These are phyloP conservation scores for Papilionanthe hybrid DNA, from an alignment of 116 monocot genomes.

Conservation along the genomic window DNA sequence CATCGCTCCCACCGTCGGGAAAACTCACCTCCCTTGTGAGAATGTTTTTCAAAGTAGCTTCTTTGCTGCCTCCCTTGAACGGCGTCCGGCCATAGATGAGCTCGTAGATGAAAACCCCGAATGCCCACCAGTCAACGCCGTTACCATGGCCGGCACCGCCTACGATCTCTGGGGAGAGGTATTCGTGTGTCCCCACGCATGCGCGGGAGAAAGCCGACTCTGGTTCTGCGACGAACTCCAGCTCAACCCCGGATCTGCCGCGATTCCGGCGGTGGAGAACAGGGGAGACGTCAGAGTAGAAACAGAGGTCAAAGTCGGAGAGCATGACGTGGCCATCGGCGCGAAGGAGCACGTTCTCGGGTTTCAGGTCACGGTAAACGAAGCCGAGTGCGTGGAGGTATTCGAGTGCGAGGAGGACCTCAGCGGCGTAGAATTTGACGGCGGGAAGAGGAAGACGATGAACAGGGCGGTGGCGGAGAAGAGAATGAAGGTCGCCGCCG, in stretches of 20 bases:
- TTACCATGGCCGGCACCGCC: conserved; percentile 51
- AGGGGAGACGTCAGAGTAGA: conserved; percentile 40
- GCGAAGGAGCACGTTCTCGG: conserved; percentile 84
- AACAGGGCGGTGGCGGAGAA: conserved; percentile 52
- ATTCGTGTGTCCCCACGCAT: conserved; percentile 91
- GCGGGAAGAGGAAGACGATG: conserved; percentile 45
- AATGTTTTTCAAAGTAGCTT: conserved; percentile 63
- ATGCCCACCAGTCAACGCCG: conserved; percentile 94
- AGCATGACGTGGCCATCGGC: conserved; percentile 90
- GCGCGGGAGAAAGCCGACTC: conserved; percentile 41
- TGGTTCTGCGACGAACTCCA: conserved; percentile 74
- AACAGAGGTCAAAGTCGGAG: conserved; percentile 92
- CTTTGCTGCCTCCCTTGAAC: conserved; percentile 64
- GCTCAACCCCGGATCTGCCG: conserved; percentile 11
- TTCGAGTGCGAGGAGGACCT: conserved; percentile 79
- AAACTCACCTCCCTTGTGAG: conserved; percentile 34
- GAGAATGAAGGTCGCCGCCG: conserved; percentile 73
- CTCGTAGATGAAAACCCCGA: conserved; percentile 83
- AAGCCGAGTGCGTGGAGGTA: conserved; percentile 78
- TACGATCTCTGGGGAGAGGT: conserved; percentile 73
- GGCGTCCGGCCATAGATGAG: conserved; percentile 75
- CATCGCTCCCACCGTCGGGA: conserved; percentile 19
- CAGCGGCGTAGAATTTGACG: conserved; percentile 71
- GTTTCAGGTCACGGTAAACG: conserved; percentile 89
- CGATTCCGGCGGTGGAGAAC: conserved; percentile 9